phyloP scores from a whole-genome alignment of 495 filamentous ascomycete species.

The Aspergillus sclerotioniger region DNA sequence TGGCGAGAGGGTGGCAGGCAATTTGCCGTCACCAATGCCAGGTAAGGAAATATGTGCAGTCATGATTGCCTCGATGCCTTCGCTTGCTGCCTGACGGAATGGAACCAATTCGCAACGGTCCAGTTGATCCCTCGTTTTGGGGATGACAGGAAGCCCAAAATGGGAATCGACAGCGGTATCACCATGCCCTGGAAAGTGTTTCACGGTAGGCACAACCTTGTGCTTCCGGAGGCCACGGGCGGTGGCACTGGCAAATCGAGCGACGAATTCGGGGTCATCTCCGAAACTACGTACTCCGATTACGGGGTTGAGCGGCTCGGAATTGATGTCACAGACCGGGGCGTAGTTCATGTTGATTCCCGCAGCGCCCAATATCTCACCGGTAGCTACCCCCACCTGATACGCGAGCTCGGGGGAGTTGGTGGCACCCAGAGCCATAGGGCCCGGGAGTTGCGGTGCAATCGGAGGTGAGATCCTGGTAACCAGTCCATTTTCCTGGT shows the following conservation, averaged over 20 bases:
- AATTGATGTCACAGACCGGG: conserved; percentile 45
- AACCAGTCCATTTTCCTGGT: conserved; percentile 46
- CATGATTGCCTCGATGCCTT: conserved; percentile 43
- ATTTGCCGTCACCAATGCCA: conserved; percentile 27
- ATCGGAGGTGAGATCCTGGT: conserved; percentile 45
- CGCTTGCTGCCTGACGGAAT: conserved; percentile 42
- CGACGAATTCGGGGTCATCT: conserved; percentile 41
- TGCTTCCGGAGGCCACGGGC: conserved; percentile 37
- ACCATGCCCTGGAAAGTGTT: conserved; percentile 47
- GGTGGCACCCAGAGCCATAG: conserved; percentile 43
- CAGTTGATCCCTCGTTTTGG: conserved; percentile 37
- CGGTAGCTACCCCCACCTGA: conserved; percentile 35
- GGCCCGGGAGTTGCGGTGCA: conserved; percentile 40
- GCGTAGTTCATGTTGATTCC: conserved; percentile 48
- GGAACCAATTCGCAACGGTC: conserved; percentile 42
- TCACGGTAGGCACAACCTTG: conserved; percentile 40
- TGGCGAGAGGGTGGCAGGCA: conserved; percentile 39
- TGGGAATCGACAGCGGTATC: conserved; percentile 45
- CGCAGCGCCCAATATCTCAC: conserved; percentile 34
- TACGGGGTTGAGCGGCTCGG: conserved; percentile 44
- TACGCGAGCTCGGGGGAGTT: conserved; percentile 39
- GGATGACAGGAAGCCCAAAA: conserved; percentile 40
- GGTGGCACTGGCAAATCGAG: conserved; percentile 36
- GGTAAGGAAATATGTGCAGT: conserved; percentile 45
- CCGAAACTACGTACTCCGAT: conserved; percentile 44